Conservation (phyloP, 192 early-diverging fungal genomes). For the Podila epicladia region DNA sequence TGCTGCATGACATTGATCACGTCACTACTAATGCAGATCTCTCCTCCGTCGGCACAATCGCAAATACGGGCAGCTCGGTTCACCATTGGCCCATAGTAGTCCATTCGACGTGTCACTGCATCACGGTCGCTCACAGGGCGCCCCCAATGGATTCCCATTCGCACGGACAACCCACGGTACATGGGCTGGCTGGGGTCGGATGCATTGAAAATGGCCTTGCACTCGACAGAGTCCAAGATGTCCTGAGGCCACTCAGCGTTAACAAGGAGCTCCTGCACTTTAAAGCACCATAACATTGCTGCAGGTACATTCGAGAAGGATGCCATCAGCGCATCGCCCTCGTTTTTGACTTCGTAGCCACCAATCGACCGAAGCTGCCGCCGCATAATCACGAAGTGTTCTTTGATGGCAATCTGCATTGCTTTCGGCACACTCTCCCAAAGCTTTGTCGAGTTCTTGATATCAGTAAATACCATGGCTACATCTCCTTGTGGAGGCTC, state of each 20-base stretch:
- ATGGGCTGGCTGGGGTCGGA: slow-evolving; percentile 64
- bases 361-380: slow-evolving; percentile 81
- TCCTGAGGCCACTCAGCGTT: slow-evolving; percentile 89
- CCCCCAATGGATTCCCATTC: slow-evolving; percentile 96
- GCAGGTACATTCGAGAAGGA: slow-evolving; percentile 83
- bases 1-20: slow-evolving; percentile 57
- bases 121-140: slow-evolving; percentile 87
- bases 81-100: slow-evolving; percentile 96
- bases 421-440: slow-evolving; percentile 88
- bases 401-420: slow-evolving; percentile 89
- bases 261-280: slow-evolving; percentile 83
- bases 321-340: slow-evolving; percentile 96
- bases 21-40: slow-evolving; percentile 89
- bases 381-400: slow-evolving; percentile 86
- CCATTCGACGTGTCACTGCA: slow-evolving; percentile 91
- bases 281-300: slow-evolving; percentile 89
- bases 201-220: slow-evolving; percentile 74
- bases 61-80: slow-evolving; percentile 88
- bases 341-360: slow-evolving; percentile 96
- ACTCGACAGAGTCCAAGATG: slow-evolving; percentile 81
- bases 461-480: slow-evolving; percentile 92
- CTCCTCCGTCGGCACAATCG: slow-evolving; percentile 88
- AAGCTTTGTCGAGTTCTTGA: slow-evolving; percentile 92
- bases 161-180: slow-evolving; percentile 88
- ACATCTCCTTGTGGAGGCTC: slow-evolving; percentile 84